Percentiles rank a stretch among this genome's conserved stretches.
Evolutionary conservation across 768 basidiomycete species (phyloP).

Genomic region (Russula brevipes): DNA sequence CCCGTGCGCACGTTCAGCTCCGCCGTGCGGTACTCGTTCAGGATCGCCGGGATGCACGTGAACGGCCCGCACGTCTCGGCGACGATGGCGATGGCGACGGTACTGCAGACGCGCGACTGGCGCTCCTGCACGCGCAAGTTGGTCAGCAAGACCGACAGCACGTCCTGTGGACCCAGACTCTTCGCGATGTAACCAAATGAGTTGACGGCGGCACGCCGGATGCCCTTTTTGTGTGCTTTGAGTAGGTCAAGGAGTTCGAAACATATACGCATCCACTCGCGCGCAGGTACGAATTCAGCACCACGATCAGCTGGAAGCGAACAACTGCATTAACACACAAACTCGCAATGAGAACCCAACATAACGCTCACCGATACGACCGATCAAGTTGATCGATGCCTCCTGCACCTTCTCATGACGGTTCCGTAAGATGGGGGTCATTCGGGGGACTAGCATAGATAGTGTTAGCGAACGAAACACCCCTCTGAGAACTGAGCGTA

Average conservation of each 20-base stretch:
- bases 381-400: constrained; percentile 98
- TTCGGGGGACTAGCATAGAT: constrained; percentile 73
- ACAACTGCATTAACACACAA: constrained; percentile 9
- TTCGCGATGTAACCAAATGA: constrained; percentile 99
- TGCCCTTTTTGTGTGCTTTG: constrained; percentile 99
- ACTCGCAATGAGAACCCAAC: neutral
- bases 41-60: constrained; percentile 97
- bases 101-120: constrained; percentile 96
- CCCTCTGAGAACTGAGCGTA: neutral
- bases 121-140: constrained; percentile 98
- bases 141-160: constrained; percentile 89
- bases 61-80: constrained; percentile 95
- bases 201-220: constrained; percentile 97
- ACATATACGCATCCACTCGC: constrained; percentile 99
- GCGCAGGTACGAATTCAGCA: constrained; percentile 95
- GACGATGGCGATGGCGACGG: constrained; percentile 95
- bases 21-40: constrained; percentile 97
- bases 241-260: constrained; percentile 95
- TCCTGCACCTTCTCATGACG: constrained; percentile 99
- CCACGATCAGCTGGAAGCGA: constrained; percentile 79
- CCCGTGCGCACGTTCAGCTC: constrained; percentile 98
- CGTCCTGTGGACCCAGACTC: constrained; percentile 98
- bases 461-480: neutral
- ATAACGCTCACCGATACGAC: constrained; percentile 66
- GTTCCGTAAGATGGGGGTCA: constrained; percentile 99